Evolutionary conservation across 2,329 filamentous ascomycete genomes (phyloP), one percentile per base, ranked within the genome.

Genomic region (Eutypa lata): DNA sequence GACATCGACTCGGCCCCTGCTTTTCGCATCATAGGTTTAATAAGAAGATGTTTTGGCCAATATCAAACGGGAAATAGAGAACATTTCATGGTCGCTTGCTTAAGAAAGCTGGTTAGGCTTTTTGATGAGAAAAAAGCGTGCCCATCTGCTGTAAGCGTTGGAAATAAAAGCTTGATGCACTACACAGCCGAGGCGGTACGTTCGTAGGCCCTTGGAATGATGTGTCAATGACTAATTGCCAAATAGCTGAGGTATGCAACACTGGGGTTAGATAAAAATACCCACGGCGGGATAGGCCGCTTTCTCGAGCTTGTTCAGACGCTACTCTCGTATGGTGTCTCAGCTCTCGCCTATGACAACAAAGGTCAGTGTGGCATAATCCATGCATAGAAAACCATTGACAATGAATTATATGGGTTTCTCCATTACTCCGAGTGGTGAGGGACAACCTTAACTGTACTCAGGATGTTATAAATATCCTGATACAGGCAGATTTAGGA

Each of bases 121-220:
- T 47, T 53, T 33, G 42, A 53, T 24, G 42, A 40, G 3, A 49
- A 31, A 18, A 53, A 49, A 21, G 51, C 47, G 13, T 28, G 13
- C 33, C 47, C 51, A 31, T 13, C 14, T 37, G 38, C 40, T 21
- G 38, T 46, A 7, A 49, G 13, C 6, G 3, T 5, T 3, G 1
- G 3, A 7, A 28, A 43, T 19, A 1, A 33, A 31, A 48, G 13
- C 18, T 45, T 50, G 28, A 46, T 50, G 16, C 38, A 50, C n/a
- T 1, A 8, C 10, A 26, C 18, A 24, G 26, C 3, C 24, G 0
- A 7, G 1, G n/a, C 19, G 28, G 48, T 50, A 18, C 8, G 48
- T 50, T 11, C 11, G 1, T 10, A 35, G 4, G 19, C 13, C 40
- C 40, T 22, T 7, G n/a, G 18, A 7, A 43, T 43, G 7, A 43